phyloP scores from a whole-genome alignment of 352 stramenopile genomes.

The Globisporangium camurandrum region DNA sequence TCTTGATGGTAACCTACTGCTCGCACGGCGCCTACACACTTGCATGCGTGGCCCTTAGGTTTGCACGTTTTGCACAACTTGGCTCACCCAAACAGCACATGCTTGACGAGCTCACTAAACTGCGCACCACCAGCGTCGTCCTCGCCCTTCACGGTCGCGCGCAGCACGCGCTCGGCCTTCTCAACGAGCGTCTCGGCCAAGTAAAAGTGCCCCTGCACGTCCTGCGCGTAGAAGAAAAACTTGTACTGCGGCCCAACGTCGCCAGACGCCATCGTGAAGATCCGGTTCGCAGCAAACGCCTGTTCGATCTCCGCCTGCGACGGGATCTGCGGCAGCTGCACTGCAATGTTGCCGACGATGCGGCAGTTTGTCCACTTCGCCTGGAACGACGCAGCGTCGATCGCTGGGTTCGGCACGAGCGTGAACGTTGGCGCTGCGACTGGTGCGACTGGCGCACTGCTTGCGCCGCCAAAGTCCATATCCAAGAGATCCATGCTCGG shows the following conservation, averaged over 20 bases:
- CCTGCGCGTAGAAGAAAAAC: constrained; percentile 83
- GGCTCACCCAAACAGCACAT: constrained; percentile 56
- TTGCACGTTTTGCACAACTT: too few species aligned
- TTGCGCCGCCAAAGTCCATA: constrained; percentile 59
- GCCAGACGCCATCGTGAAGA: constrained; percentile 76
- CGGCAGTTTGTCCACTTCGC: constrained; percentile 58
- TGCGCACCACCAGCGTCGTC: constrained; percentile 48
- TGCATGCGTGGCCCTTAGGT: too few species aligned
- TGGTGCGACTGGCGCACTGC: constrained; percentile 9
- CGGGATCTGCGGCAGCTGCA: constrained; percentile 52
- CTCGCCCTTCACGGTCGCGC: constrained; percentile 70
- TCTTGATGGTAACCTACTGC: too few species aligned
- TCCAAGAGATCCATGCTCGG: constrained; percentile 61
- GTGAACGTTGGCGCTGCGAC: constrained; percentile 26
- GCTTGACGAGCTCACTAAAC: constrained; percentile 57
- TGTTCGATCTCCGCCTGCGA: constrained; percentile 59
- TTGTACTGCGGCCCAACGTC: constrained; percentile 79
- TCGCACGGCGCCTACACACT: too few species aligned
- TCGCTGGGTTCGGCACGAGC: constrained; percentile 54
- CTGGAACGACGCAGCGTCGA: constrained; percentile 71
- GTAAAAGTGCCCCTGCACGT: constrained; percentile 50
- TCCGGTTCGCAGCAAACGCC: constrained; percentile 39
- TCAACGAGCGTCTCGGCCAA: constrained; percentile 69
- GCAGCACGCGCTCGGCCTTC: constrained; percentile 52
- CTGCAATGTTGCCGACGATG: constrained; percentile 51